Conservation (phyloP, 768 basidiomycete genomes). For the Daedalea quercina region DNA sequence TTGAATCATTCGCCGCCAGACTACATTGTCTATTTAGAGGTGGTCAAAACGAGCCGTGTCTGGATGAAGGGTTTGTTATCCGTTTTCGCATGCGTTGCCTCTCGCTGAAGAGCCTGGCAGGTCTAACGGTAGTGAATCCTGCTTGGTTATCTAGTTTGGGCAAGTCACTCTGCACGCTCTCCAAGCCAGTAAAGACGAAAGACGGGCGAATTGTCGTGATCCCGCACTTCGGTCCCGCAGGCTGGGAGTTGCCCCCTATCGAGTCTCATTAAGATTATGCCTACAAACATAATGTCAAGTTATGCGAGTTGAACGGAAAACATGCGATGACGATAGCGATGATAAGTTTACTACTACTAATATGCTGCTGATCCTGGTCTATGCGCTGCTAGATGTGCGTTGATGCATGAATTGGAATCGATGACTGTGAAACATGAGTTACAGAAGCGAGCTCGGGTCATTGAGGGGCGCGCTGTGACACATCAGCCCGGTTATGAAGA, state of each 20-base stretch:
- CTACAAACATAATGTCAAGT: neutral
- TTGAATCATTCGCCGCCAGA: constrained; percentile 70
- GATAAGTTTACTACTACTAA: neutral
- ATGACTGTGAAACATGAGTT: no score
- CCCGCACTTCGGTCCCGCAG: constrained; percentile 79
- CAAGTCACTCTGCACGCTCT: constrained; percentile 79
- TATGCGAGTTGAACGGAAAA: no score
- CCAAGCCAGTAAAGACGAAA: constrained; percentile 72
- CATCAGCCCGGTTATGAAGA: neutral
- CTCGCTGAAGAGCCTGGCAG: constrained; percentile 28
- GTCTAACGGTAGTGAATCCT: constrained; percentile 79
- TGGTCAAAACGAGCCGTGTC: constrained; percentile 65
- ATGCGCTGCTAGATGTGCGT: neutral
- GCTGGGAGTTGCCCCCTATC: constrained; percentile 84
- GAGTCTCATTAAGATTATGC: constrained; percentile 6
- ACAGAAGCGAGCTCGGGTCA: no score
- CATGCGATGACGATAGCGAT: no score
- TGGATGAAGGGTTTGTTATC: constrained; percentile 72
- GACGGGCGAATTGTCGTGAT: constrained; percentile 65
- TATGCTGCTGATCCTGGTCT: neutral
- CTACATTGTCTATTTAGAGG: constrained; percentile 78
- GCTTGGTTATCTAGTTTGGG: constrained; percentile 83
- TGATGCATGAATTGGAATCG: neutral
- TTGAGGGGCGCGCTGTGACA: no score
- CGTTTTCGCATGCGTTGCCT: neutral